These are phyloP conservation scores for Rosa multiflora DNA, from an alignment of 306 rosid species.

Conservation along the genomic window DNA sequence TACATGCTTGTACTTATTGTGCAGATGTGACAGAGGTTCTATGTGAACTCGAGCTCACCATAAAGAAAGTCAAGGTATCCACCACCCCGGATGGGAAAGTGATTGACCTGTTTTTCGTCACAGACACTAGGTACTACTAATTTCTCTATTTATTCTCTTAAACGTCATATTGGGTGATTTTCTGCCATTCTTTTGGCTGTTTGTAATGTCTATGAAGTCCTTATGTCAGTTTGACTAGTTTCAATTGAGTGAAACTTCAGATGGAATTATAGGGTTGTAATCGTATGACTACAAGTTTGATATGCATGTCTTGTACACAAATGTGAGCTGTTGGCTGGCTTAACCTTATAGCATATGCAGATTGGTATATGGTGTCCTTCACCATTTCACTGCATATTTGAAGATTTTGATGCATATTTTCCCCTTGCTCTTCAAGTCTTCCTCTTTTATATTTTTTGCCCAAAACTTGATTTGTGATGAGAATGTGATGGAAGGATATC, in stretches of 20 bases:
- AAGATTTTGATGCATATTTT: background rate
- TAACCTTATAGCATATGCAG: background rate
- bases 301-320: background rate
- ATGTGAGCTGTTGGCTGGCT: background rate
- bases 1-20: conserved; percentile 8
- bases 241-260: background rate
- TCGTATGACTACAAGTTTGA: background rate
- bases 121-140: conserved; percentile 67
- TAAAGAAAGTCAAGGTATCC: conserved; percentile 89
- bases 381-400: background rate
- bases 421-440: background rate
- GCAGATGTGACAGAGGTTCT: conserved; percentile 91
- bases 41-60: conserved; percentile 75
- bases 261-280: background rate
- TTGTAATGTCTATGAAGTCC: background rate
- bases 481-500: background rate
- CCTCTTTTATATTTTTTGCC: background rate
- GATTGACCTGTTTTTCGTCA: conserved; percentile 89
- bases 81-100: conserved; percentile 96
- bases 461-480: background rate
- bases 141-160: conserved; percentile 18
- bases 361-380: background rate
- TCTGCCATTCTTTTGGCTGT: background rate
- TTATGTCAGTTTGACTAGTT: background rate
- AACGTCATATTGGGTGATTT: conserved; percentile 9